phyloP scores from a whole-genome alignment of 2,329 filamentous ascomycete genomes.

The Trichoderma sp. region DNA sequence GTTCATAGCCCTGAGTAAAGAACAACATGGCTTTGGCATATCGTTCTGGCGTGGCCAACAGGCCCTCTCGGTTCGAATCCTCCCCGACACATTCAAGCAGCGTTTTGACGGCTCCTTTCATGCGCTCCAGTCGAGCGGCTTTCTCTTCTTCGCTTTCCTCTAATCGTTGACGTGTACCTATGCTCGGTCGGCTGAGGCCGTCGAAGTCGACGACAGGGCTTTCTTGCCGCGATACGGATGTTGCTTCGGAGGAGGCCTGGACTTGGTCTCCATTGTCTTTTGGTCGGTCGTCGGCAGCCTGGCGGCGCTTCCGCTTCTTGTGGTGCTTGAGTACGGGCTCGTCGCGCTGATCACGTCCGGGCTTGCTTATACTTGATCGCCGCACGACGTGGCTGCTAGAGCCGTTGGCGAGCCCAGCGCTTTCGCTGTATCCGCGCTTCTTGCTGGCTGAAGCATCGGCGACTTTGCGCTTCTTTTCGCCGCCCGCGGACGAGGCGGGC shows the following conservation, averaged over 20 bases:
- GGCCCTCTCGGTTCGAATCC: constrained; percentile 65
- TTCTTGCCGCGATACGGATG: background rate
- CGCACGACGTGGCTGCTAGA: constrained; percentile 10
- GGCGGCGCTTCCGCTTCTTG: constrained; percentile 17
- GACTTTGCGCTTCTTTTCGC: constrained; percentile 23
- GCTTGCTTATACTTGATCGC: constrained; percentile 25
- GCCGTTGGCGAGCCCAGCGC: constrained; percentile 16
- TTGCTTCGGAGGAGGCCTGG: constrained; percentile 1
- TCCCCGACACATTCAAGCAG: constrained; percentile 70
- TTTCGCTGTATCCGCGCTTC: constrained; percentile 6
- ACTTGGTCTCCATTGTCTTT: background rate
- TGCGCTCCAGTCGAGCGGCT: constrained; percentile 55
- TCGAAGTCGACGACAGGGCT: constrained; percentile 64
- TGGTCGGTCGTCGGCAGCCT: background rate
- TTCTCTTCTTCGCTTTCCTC: constrained; percentile 53
- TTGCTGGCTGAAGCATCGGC: constrained; percentile 8
- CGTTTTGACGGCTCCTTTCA: constrained; percentile 64
- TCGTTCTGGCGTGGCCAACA: constrained; percentile 73
- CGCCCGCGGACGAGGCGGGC: constrained; percentile 7
- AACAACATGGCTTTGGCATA: constrained; percentile 96
- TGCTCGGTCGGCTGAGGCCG: constrained; percentile 60
- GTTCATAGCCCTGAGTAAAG: constrained; percentile 95
- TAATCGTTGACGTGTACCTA: constrained; percentile 64
- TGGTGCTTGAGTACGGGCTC: constrained; percentile 21
- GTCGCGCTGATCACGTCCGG: constrained; percentile 20